These are phyloP conservation scores for Fraxinus xanthoxyloides DNA, from an alignment of 305 asterid genomes.

Conservation along the genomic window DNA sequence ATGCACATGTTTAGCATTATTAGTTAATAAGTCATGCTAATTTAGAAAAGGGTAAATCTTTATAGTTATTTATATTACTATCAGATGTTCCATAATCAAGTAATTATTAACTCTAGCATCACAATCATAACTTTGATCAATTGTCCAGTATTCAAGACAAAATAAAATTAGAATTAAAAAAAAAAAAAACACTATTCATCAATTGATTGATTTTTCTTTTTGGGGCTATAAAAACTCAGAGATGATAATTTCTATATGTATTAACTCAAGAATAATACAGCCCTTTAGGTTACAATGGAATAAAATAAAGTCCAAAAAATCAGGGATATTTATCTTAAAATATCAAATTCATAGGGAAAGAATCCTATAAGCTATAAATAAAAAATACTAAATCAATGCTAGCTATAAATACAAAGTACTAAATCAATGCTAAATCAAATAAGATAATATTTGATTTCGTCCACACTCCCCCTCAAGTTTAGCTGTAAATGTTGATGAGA, in stretches of 20 bases:
- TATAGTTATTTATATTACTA: neutral
- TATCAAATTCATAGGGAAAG: neutral
- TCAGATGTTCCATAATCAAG: neutral
- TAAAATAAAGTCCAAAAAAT: neutral
- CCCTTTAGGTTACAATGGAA: neutral
- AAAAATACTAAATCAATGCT: neutral
- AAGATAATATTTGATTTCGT: neutral
- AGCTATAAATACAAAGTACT: neutral
- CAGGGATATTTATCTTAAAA: neutral
- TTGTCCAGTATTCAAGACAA: neutral
- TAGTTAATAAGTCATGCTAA: conserved; percentile 14
- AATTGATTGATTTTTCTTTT: neutral
- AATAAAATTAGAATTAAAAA: neutral
- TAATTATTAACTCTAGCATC: conserved; percentile 12
- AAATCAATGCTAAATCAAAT: neutral
- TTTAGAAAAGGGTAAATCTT: neutral
- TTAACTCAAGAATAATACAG: neutral
- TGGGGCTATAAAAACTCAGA: neutral
- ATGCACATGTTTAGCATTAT: conserved; percentile 4
- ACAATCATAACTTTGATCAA: conserved; percentile 4
- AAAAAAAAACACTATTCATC: neutral
- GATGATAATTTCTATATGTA: neutral
- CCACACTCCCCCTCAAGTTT: neutral
- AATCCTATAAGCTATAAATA: neutral
- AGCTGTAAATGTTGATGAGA: neutral